Base-by-base conservation (phyloP, 1,284 basidiomycete species). In the Coriolopsis trogii region DNA sequence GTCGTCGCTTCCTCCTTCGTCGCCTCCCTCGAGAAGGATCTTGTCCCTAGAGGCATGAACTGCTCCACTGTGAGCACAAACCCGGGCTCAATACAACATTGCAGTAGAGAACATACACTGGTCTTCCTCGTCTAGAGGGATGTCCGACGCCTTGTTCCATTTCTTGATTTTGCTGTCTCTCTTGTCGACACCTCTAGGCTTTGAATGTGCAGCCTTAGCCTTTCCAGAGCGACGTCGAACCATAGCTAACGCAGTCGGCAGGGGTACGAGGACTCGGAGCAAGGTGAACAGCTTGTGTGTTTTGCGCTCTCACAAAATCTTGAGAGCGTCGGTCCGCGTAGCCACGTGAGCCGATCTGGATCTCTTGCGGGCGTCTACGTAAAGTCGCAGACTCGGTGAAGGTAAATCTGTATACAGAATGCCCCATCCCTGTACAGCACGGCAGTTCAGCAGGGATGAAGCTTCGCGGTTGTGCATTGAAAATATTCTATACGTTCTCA, bases 91-190 rank as follows among this genome's bases (percentile, higher is more conserved):
- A 15, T 30, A 16, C 46, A 29, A 24, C 36, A 8, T 30, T 30
- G 33, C 33, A 37, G 46, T n/a, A 33, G 31, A 39, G 41, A 37
- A 74, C 83, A 60, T 61, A 90, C 88, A 91, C 63, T 86, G 76
- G 63, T 91, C 89, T 64, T 89, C 86, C 61, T 84, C 85, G 61
- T 91, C 88, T 55, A 87, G 65, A 15, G 84, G 86, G 48, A 91
- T 81, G 61, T 91, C 89, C 2, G 76, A 73, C 20, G 69, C 62
- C 15, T 72, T 82, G 50, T 88, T 76, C 88, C 88, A 90, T 65
- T 80, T 79, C 51, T 77, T 79, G 20, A 87, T 64, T 56, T 71
- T 81, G 25, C 73, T 68, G 29, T 82, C 80, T 23, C 70, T 74
- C 42, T 75, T 77, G 59, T 81, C 73, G 3, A 80, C 62, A 9